Evolutionary conservation across 2,329 filamentous ascomycete genomes (phyloP), one percentile per base, ranked within the genome.

Genomic region (Trichothecium roseum): DNA sequence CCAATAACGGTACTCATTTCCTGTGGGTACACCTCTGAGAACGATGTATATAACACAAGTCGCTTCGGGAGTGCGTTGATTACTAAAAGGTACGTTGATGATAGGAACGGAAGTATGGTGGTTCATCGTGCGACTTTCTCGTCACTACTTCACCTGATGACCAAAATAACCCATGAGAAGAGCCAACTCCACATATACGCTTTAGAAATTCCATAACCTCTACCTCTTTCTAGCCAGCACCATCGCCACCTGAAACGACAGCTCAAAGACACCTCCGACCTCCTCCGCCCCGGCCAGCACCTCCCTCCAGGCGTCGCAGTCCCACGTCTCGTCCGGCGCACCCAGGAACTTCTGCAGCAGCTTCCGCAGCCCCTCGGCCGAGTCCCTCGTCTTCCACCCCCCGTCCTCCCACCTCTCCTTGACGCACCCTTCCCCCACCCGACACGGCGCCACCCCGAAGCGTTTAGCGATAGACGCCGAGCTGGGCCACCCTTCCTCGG

Each of bases 361-460:
- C 17, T 17, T 14, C 30, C 30, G 17, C 30, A 32, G 30, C 30
- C 8, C 15, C 30, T 32, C 30, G 5, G 15, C 30, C 30, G 30
- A 32, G 12, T 8, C 30, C 15, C 12, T 32, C 30, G 12, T 32
- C 30, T 6, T 32, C 30, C 30, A 32, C 6, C 17, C 15, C 5
- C 5, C 30, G 17, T 32, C 30, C 30, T 32, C 30, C 30, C 30
- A 32, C 8, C 15, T 32, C 30, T 32, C 30, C 30, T 32, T 32
- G 14, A 18, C 30, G 30, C 30, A 17, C 5, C 15, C 28, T 16
- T 32, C 30, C 30, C n/a, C 30, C 14, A 32, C 14, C 5, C 8
- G n/a, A 17, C 17, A 17, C 5, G 15, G 30, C 15, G 17, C 30
- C 15, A n/a, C 30, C 5, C 30, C 30, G 30, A 32, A 32, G 12